phyloP scores from a whole-genome alignment of 208 protist genomes.

The Acanthamoeba healyi region DNA sequence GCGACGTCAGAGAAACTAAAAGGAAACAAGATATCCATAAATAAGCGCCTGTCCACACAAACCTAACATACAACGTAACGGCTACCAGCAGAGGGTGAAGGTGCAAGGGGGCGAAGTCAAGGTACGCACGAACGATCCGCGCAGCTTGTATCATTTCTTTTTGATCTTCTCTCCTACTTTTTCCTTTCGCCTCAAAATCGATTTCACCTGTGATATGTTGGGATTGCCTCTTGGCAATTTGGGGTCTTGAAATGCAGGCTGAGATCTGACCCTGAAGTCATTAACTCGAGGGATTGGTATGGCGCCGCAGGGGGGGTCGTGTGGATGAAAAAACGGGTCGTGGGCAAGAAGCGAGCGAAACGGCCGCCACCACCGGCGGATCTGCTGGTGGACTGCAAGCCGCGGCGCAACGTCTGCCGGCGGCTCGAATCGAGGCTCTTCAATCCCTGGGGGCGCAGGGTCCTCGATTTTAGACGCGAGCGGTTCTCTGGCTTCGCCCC shows the following conservation, averaged over 20 bases:
- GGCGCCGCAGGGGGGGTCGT: no score
- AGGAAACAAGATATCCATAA: no score
- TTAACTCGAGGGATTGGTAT: no score
- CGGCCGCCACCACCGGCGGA: neutral
- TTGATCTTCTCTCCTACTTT: neutral
- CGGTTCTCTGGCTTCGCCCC: neutral
- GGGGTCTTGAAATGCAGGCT: no score
- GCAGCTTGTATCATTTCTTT: neutral
- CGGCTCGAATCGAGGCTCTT: neutral
- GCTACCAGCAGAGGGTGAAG: no score
- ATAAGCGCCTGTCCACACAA: no score
- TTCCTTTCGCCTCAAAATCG: no score
- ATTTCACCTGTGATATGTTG: neutral
- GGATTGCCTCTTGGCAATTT: neutral
- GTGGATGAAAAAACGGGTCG: neutral
- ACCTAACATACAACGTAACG: neutral
- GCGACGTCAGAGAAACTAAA: neutral
- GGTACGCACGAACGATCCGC: no score
- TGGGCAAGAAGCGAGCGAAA: neutral
- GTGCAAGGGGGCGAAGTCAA: no score
- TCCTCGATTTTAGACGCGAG: constrained; percentile 14
- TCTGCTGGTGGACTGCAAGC: neutral
- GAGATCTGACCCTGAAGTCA: no score
- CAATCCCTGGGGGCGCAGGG: no score
- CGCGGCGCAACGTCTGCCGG: neutral